A percentile compares a stretch with the other conserved stretches of the same genome.
Conservation (phyloP, 148 eudicot species). For the Vaccinium myrtillus region DNA sequence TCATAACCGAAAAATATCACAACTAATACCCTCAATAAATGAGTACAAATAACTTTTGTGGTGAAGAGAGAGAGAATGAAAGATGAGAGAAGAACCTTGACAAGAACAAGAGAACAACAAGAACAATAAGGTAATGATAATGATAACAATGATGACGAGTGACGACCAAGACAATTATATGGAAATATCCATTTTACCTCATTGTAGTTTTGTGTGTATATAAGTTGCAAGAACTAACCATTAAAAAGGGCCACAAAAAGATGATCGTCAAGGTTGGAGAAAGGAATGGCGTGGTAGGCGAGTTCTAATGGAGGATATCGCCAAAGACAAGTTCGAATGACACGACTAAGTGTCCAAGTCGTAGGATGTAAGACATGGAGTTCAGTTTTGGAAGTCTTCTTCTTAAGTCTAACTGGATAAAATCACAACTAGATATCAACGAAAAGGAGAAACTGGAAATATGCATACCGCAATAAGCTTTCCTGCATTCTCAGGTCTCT, state of each 20-base stretch:
- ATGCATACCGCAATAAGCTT: conserved; percentile 84
- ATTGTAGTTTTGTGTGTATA: no score
- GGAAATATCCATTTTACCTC: not conserved
- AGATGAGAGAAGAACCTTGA: no score
- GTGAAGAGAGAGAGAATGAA: no score
- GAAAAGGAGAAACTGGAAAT: not conserved
- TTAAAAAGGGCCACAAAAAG: not conserved
- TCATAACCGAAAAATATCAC: not conserved
- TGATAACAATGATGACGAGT: not conserved
- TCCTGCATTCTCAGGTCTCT: conserved; percentile 97
- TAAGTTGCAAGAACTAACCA: no score
- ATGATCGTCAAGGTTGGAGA: no score
- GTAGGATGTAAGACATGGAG: not conserved
- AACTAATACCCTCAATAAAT: not conserved
- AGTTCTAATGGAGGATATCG: not conserved
- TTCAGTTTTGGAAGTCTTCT: not conserved
- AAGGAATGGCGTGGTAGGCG: not conserved
- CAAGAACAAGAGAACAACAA: no score
- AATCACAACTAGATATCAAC: not conserved
- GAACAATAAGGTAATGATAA: no score
- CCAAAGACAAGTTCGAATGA: not conserved
- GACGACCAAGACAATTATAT: not conserved
- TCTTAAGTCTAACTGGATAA: not conserved
- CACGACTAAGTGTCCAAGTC: not conserved
- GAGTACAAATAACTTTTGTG: no score